Evolutionary conservation across 257 asterid species (phyloP), one percentile per base, ranked within the genome.

Genomic region (Lavandula angustifolia): DNA sequence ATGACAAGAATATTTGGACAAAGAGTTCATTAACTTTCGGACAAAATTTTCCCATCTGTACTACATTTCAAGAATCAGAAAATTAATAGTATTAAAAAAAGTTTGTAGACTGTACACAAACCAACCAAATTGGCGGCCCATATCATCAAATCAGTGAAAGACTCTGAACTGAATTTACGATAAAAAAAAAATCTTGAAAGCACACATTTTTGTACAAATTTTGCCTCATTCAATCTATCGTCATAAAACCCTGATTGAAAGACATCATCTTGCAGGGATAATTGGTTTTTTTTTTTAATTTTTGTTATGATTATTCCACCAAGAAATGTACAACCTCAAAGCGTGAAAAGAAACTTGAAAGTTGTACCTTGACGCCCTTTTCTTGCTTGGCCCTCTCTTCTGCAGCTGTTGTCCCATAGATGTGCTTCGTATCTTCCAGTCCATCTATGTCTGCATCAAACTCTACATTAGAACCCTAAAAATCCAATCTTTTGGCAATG

Each of bases 401-500:
- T 85, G 75, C 97, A 90, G 96, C 99, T 90, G 87, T 90, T 94
- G 74, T 94, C 99, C 99, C 99, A 94, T 33, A 92, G 96, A 84
- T 90, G 99, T 76, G 99, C 99, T 82, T 94, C 99, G 53, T 90
- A 94, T 94, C 99, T 87, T 18, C 99, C 99, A 35, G 99, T 94
- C 97, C 97, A 90, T 75, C 97, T 82, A 67, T 94, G 99, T 62
- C 99, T 94, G 84, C 57, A 81, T 62, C 67, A 66, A 60, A 32
- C 50, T 42, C 62, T 11, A 2, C 62, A 53, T 22, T 32, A 29
- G 1, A 1, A 60, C 62, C 0, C 16, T 0, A 5, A 57, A 37
- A 17, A 9, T 58, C 11, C 0, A 38, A 40, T 59, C 49, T 60
- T 60, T 12, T 0, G 4, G 51, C 38, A 59, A 47, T 57, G 73